Evolutionary conservation across 2,329 filamentous ascomycete genomes (phyloP).

Genomic region (Claviceps pazoutovae): DNA sequence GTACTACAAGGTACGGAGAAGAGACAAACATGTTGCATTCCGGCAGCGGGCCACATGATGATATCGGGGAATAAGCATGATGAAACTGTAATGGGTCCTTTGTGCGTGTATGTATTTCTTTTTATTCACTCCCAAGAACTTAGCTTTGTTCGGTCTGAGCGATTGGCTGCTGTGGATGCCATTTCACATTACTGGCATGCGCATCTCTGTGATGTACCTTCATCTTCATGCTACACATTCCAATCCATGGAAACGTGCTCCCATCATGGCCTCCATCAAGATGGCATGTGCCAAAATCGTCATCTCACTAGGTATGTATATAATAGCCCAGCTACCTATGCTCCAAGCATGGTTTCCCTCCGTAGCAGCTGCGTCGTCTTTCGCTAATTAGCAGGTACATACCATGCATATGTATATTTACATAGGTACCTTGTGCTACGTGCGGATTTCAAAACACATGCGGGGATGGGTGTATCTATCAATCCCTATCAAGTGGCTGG

Average conservation of each 20-base stretch:
- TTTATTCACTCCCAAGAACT: background rate
- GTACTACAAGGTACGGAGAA: background rate
- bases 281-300: too few relatives aligned
- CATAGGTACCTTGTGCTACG: too few relatives aligned
- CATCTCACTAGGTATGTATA: too few relatives aligned
- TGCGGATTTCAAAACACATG: background rate
- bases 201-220: too few relatives aligned
- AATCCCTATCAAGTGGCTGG: background rate
- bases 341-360: background rate
- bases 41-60: background rate
- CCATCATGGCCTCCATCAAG: too few relatives aligned
- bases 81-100: background rate
- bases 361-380: background rate
- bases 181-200: too few relatives aligned
- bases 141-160: too few relatives aligned
- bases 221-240: too few relatives aligned
- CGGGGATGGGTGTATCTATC: background rate
- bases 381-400: too few relatives aligned
- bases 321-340: background rate
- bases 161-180: too few relatives aligned
- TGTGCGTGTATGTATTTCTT: background rate
- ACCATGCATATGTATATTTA: too few relatives aligned
- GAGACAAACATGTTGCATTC: background rate
- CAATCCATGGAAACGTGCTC: too few relatives aligned
- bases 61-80: background rate